Percentiles rank a stretch among this genome's conserved stretches.
phyloP scores from a whole-genome alignment of 805 yeast species.

The Maudiozyma bulderi region DNA sequence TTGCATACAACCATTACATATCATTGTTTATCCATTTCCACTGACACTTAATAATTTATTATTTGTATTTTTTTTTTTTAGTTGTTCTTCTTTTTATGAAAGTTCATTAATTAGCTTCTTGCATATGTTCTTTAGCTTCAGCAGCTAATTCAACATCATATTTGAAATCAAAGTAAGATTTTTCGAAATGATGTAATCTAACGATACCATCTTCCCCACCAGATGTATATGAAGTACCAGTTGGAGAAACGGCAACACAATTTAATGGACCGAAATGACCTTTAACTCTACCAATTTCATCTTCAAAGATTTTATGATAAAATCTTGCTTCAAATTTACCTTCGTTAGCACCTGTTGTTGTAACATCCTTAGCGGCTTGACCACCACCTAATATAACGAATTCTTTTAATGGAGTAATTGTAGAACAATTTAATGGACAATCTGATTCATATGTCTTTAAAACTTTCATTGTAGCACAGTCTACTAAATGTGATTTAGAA shows the following conservation, averaged over 20 bases:
- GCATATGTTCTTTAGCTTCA: conserved; percentile 32
- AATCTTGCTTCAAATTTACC: conserved; percentile 97
- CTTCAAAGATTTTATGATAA: conserved; percentile 88
- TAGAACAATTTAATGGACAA: conserved; percentile 91
- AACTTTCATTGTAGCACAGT: conserved; percentile 62
- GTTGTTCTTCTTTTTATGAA: not conserved
- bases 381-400: conserved; percentile 96
- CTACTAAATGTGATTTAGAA: conserved; percentile 68
- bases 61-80: not conserved
- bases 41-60: not conserved
- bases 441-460: conserved; percentile 75
- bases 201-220: conserved; percentile 99
- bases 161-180: conserved; percentile 83
- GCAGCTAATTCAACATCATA: conserved; percentile 86
- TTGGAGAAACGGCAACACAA: conserved; percentile 87
- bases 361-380: conserved; percentile 97
- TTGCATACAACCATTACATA: no score
- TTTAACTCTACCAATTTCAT: conserved; percentile 92
- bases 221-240: conserved; percentile 85
- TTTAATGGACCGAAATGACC: conserved; percentile 99
- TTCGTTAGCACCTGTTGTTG: conserved; percentile 87
- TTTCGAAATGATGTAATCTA: conserved; percentile 88
- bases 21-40: not conserved
- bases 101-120: conserved; percentile 7
- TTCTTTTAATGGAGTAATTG: conserved; percentile 87